A percentile compares a stretch with the other conserved stretches of the same genome.
phyloP scores from a whole-genome alignment of 208 protist genomes.

The Acanthamoeba triangularis region DNA sequence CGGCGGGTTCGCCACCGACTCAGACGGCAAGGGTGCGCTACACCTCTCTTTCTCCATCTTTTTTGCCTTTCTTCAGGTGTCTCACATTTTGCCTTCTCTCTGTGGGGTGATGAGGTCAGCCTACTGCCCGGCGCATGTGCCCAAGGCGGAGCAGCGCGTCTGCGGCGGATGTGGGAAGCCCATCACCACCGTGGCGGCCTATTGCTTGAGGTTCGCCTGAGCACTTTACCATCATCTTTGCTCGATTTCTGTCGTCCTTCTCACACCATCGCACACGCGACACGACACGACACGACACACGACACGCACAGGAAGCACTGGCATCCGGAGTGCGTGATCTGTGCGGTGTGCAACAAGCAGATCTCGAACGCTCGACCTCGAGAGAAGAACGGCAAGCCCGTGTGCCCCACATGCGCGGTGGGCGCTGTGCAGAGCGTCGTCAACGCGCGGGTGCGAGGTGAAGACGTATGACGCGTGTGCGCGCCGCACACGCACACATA shows the following conservation, averaged over 20 bases:
- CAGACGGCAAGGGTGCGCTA: neutral
- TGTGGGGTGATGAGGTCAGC: neutral
- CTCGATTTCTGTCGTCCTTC: too few species aligned
- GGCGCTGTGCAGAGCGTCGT: neutral
- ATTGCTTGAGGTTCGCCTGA: neutral
- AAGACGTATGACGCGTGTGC: neutral
- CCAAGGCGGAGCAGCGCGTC: neutral
- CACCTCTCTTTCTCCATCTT: neutral
- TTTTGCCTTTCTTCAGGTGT: too few species aligned
- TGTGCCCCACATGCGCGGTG: neutral
- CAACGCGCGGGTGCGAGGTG: neutral
- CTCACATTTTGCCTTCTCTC: too few species aligned
- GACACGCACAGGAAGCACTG: neutral
- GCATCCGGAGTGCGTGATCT: neutral
- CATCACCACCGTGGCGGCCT: neutral
- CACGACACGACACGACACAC: neutral
- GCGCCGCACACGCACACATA: neutral
- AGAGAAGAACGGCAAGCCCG: constrained; percentile 1
- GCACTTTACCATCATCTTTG: too few species aligned
- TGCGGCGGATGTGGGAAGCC: neutral
- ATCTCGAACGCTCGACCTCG: neutral
- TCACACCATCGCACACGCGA: too few species aligned
- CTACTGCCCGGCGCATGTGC: neutral
- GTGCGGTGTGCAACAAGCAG: neutral
- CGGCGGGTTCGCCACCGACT: neutral